These are phyloP conservation scores for Arthrobotrys entomopaga DNA, from an alignment of 2,329 filamentous ascomycete genomes.

Conservation along the genomic window DNA sequence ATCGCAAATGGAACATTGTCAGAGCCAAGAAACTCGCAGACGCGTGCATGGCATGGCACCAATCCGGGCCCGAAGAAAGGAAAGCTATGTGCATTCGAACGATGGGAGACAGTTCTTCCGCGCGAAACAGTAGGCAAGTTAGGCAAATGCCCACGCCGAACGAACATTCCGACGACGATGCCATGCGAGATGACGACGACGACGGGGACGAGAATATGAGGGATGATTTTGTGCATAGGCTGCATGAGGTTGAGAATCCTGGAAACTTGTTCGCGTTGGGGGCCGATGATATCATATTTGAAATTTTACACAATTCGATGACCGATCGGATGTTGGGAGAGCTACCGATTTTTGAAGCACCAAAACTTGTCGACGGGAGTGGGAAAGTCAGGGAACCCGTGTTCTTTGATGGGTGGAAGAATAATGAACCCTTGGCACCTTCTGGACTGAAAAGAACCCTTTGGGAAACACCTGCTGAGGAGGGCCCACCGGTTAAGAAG, in stretches of 20 bases:
- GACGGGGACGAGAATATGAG: slow-evolving; percentile 60
- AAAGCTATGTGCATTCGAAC: slow-evolving; percentile 72
- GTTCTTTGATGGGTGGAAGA: slow-evolving; percentile 51
- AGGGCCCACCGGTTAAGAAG: slow-evolving; percentile 75
- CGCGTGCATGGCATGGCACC: slow-evolving; percentile 84
- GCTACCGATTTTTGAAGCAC: slow-evolving; percentile 79
- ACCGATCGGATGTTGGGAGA: slow-evolving; percentile 82
- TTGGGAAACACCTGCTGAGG: slow-evolving; percentile 69
- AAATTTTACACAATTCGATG: slow-evolving; percentile 76
- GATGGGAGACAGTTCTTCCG: slow-evolving; percentile 58
- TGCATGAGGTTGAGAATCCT: slow-evolving; percentile 64
- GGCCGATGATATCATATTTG: slow-evolving; percentile 82
- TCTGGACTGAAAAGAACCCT: slow-evolving; percentile 44
- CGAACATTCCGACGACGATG: slow-evolving; percentile 62
- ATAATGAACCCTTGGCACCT: slow-evolving; percentile 48
- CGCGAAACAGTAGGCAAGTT: slow-evolving; percentile 53
- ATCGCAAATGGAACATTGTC: slow-evolving; percentile 90
- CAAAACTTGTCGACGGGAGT: slow-evolving; percentile 56
- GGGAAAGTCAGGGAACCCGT: slow-evolving; percentile 16
- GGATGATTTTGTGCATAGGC: slow-evolving; percentile 54
- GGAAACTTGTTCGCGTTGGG: slow-evolving; percentile 85
- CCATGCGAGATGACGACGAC: slow-evolving; percentile 60
- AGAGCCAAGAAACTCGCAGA: slow-evolving; percentile 81
- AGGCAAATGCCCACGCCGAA: slow-evolving; percentile 69
- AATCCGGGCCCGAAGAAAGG: slow-evolving; percentile 72